Evolutionary conservation across 805 yeast species (phyloP), one percentile per base, ranked within the genome.

Genomic region (Torulaspora delbrueckii): DNA sequence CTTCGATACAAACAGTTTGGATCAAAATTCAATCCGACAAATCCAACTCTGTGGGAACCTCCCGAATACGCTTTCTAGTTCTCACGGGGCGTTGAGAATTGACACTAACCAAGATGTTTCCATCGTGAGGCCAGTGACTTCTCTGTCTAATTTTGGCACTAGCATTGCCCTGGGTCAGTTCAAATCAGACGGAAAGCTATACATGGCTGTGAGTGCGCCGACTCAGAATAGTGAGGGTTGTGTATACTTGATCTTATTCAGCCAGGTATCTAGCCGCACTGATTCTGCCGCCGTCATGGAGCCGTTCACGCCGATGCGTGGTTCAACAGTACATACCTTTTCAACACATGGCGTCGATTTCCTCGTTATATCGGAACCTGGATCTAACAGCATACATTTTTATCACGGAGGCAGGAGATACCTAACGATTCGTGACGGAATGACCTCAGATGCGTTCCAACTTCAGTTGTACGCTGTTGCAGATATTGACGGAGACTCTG

Each of bases 151-250:
- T 16, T 79, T 80, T 60, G 86, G 84, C 0, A 54, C 69, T 1
- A 62, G 71, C 4, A 38, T 79, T 3, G 62, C 68, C 1, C 40
- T 69, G 2, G 80, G 81, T 0, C 58, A 67, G n/a, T 75, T 72
- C 46, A 53, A 70, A 7, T 55, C 58, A 8, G 59, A 62, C 10
- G 63, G 60, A 5, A 61, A 64, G 23, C 64, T 66, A 0, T 69
- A 76, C 9, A 37, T 78, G 5, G 83, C 81, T 0, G 67, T 79
- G 1, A 72, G 81, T 1, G 72, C 84, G 1, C 77, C 77, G 2
- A 67, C 59, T 46, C 81, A 78, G 45, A 73, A 70, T 8, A 31
- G 37, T 0, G 36, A 42, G 13, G 81, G 81, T 0, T 63, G 77
- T 0, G 68, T 75, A 0, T 77, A 75, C 50, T 52, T 77, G 5